phyloP scores from a whole-genome alignment of 2,329 filamentous ascomycete genomes.

The Dactylellina parvicollis region DNA sequence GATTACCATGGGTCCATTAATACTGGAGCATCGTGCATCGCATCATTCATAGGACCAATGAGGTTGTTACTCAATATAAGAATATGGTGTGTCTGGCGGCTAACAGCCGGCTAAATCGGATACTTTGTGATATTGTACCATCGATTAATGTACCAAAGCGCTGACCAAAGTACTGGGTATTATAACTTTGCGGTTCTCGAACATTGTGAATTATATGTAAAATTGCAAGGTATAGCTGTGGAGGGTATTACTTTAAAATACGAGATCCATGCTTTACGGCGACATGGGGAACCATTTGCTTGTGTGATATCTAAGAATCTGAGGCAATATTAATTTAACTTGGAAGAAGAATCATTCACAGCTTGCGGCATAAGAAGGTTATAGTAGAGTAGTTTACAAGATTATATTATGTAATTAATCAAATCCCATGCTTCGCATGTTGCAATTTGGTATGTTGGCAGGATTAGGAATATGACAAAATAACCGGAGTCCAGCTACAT shows the following conservation, averaged over 20 bases:
- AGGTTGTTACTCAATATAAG: too few species aligned
- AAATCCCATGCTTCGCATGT: slow-evolving; percentile 53
- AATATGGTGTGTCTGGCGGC: slow-evolving; percentile 5
- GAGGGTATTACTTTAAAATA: too few species aligned
- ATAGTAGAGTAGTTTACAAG: slow-evolving; percentile 9
- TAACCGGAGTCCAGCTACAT: slow-evolving; percentile 5
- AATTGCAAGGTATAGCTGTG: too few species aligned
- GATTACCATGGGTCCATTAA: too few species aligned
- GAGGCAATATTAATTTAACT: not conserved
- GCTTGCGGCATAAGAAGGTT: not conserved
- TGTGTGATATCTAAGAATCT: too few species aligned
- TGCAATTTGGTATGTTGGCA: slow-evolving; percentile 46
- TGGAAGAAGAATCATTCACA: not conserved
- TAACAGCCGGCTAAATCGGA: slow-evolving; percentile 14
- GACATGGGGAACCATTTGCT: too few species aligned
- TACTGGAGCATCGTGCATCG: too few species aligned
- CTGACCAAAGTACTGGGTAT: slow-evolving; percentile 1
- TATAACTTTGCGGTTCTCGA: not conserved
- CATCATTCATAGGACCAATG: too few species aligned
- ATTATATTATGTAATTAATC: slow-evolving; percentile 40
- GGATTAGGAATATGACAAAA: slow-evolving; percentile 29
- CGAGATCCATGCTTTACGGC: too few species aligned
- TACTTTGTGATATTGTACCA: not conserved
- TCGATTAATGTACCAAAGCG: slow-evolving; percentile 11
- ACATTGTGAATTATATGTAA: not conserved